Evolutionary conservation across 768 basidiomycete species (phyloP), one percentile per base, ranked within the genome.

Genomic region (Suillus variegatus): DNA sequence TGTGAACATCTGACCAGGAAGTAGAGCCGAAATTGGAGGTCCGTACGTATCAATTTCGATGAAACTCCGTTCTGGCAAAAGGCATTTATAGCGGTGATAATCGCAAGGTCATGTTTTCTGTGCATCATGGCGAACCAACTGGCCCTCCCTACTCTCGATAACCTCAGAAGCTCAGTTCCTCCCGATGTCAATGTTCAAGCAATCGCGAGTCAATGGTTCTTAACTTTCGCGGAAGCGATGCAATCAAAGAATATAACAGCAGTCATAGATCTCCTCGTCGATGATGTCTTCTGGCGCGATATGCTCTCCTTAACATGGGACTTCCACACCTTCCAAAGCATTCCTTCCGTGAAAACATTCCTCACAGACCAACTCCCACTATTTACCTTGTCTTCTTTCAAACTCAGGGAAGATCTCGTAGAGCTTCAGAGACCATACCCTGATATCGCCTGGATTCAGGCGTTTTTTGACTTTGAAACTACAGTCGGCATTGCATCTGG

Each of bases 221-320:
- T 69, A n/a, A 69, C 74, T 7, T 83, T 86, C 69, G 40, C 70
- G 14, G 68, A 73, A 61, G 74, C 73, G 40, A 70, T 80, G 18
- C 70, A 75, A 60, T 67, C 74, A 22, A 75, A 75, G 63, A 74
- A 82, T 49, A 74, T 77, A 20, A 71, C 76, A 28, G 74, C 74
- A 16, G 71, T 85, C 44, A 64, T 79, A n/a, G 69, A 70, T 16
- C 62, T 79, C 25, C 70, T 78, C 54, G 62, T 80, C 38, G 73
- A 75, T 25, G 73, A 71, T 54, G 79, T 78, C 6, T 84, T 83
- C 65, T 89, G 88, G 88, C 76, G 87, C 14, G 88, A 89, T 67
- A 77, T 84, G 61, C 81, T 88, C n/a, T 81, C 85, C 0, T 78
- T 89, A 62, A 88, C 88, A 20, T 89, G 86, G 86, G 81, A 86